Evolutionary conservation across 768 basidiomycete species (phyloP).

Genomic region (Rubroboletus satanas): DNA sequence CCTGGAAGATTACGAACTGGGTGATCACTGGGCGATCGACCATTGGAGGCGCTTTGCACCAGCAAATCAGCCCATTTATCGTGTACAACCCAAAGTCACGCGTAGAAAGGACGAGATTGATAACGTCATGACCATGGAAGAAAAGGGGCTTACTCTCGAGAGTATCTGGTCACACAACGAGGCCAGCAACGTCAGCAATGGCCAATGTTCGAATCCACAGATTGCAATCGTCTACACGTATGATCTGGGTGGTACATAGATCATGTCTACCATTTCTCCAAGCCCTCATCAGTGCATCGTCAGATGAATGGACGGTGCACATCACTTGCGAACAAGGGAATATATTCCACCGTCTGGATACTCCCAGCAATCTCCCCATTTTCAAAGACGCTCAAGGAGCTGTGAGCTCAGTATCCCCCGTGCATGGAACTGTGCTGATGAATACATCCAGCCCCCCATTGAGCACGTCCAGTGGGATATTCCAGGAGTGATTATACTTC

Average conservation of each 20-base stretch:
- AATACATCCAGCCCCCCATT: constrained; percentile 14
- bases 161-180: constrained; percentile 25
- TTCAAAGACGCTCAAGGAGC: constrained; percentile 23
- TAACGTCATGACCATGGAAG: constrained; percentile 16
- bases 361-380: constrained; percentile 19
- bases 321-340: constrained; percentile 20
- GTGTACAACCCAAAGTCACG: constrained; percentile 8
- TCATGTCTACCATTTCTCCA: background rate
- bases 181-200: constrained; percentile 21
- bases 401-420: background rate
- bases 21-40: constrained; percentile 1
- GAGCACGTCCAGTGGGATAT: constrained; percentile 15
- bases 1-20: constrained; percentile 14
- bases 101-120: constrained; percentile 8
- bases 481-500: background rate
- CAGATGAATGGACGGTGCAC: constrained; percentile 28
- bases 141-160: constrained; percentile 18
- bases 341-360: constrained; percentile 6
- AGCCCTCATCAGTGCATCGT: background rate
- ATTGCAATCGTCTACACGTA: constrained; percentile 27
- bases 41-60: constrained; percentile 16
- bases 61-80: constrained; percentile 18
- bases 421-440: background rate
- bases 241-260: constrained; percentile 13
- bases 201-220: constrained; percentile 21